phyloP scores from a whole-genome alignment of 2,329 filamentous ascomycete genomes.

The Annulohypoxylon truncatum region DNA sequence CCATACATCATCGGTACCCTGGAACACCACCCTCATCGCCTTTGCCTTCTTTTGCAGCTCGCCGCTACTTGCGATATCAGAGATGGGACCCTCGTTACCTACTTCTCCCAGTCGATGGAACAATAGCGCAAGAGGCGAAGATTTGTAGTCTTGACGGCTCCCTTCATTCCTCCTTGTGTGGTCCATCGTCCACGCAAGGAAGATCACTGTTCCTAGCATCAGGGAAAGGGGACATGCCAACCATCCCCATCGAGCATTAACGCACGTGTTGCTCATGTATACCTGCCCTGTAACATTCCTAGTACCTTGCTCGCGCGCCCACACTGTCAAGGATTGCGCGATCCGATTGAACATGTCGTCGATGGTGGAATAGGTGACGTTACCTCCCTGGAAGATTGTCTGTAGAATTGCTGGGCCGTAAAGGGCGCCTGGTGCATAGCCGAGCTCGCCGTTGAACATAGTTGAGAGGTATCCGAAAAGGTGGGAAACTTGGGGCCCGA shows the following conservation, averaged over 20 bases:
- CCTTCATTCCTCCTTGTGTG: slow-evolving; percentile 11
- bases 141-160: slow-evolving; percentile 24
- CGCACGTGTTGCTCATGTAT: slow-evolving; percentile 16
- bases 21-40: slow-evolving; percentile 18
- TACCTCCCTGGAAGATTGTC: slow-evolving; percentile 16
- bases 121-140: slow-evolving; percentile 21
- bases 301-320: not conserved
- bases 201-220: slow-evolving; percentile 1
- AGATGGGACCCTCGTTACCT: slow-evolving; percentile 9
- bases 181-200: slow-evolving; percentile 21
- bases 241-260: slow-evolving; percentile 21
- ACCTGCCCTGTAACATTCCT: slow-evolving; percentile 7
- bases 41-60: slow-evolving; percentile 20
- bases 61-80: not conserved
- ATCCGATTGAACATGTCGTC: slow-evolving; percentile 18
- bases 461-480: not conserved
- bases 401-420: slow-evolving; percentile 11
- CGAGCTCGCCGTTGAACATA: slow-evolving; percentile 5
- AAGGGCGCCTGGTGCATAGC: not conserved
- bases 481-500: not conserved
- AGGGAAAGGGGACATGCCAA: slow-evolving; percentile 13
- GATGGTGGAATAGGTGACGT: slow-evolving; percentile 20
- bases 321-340: slow-evolving; percentile 18
- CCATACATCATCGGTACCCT: slow-evolving; percentile 8
- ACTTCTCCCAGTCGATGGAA: slow-evolving; percentile 18